These are phyloP conservation scores for Umbelopsis ramanniana DNA, from an alignment of 192 early-diverging fungal genomes.

Conservation along the genomic window DNA sequence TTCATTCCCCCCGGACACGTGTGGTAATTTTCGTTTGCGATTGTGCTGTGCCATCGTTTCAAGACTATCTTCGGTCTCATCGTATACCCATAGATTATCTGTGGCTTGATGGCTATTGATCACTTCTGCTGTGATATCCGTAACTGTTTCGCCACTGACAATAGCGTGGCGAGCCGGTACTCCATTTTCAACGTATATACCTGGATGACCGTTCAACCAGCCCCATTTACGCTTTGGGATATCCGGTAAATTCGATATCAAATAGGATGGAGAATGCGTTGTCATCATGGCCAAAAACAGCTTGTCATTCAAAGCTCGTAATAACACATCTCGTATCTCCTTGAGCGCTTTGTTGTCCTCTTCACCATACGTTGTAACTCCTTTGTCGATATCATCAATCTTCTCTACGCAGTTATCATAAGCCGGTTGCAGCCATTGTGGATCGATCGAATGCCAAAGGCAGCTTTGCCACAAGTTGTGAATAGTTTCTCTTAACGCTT, in stretches of 20 bases:
- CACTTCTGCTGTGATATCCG: slow-evolving; percentile 26
- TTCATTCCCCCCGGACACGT: not conserved
- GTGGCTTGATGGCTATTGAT: slow-evolving; percentile 6
- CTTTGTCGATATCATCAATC: slow-evolving; percentile 28
- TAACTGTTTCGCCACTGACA: slow-evolving; percentile 25
- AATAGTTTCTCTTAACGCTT: slow-evolving; percentile 59
- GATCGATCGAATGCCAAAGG: slow-evolving; percentile 65
- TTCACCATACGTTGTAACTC: slow-evolving; percentile 19
- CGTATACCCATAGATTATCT: slow-evolving; percentile 23
- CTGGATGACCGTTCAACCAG: slow-evolving; percentile 13
- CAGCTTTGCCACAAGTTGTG: slow-evolving; percentile 66
- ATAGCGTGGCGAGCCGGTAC: not conserved
- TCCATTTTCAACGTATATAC: slow-evolving; percentile 2
- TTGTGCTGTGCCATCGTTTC: slow-evolving; percentile 25
- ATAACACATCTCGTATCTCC: slow-evolving; percentile 28
- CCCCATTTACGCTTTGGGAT: slow-evolving; percentile 24
- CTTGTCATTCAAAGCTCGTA: slow-evolving; percentile 25
- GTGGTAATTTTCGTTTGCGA: not conserved
- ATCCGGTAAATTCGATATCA: slow-evolving; percentile 32
- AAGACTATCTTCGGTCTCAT: slow-evolving; percentile 3
- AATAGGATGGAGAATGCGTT: slow-evolving; percentile 39
- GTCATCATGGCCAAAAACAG: slow-evolving; percentile 33
- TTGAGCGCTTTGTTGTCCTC: slow-evolving; percentile 36
- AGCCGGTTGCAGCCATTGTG: not conserved
- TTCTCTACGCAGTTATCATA: slow-evolving; percentile 27